Evolutionary conservation across 257 asterid species (phyloP), one percentile per base, ranked within the genome.

Genomic region (Solanum sejunctum): DNA sequence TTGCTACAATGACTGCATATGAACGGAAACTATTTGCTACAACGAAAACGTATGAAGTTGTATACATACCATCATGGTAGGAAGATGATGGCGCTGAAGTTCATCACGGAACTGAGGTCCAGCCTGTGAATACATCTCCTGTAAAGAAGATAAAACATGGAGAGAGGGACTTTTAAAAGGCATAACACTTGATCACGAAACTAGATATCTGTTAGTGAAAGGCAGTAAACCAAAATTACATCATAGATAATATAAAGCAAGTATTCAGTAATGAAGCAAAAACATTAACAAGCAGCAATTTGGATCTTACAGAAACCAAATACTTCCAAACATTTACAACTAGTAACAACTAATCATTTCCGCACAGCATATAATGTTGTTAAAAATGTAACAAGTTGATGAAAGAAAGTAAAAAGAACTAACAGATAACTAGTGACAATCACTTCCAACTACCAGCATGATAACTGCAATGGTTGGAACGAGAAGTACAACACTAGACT

Each of bases 61-160:
- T 16, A 70, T 26, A 79, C 83, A 86, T 95, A 97, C 98, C 99
- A 94, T 89, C 85, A 94, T 41, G 20, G 92, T 83, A 41, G 99
- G 95, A 86, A 95, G 92, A 88, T 89, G 91, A 84, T 95, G 93
- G 84, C 98, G 94, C 85, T 94, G 95, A 90, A 97, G 95, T 88
- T 97, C 99, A 86, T 97, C 98, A 67, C 92, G 94, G 83, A 97
- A 95, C 87, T 97, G 99, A 84, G 98, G 91, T 87, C 98, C 99
- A 83, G 91, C 95, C 85, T 93, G 98, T 81, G 94, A 86, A 88
- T 92, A 95, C 99, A 97, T 95, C 91, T 94, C 98, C 99, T 97
- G 94, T 69, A 86, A 88, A 80, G 78, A 66, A 71, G 51, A 77
- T 55, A 28, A 32, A 43, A 28, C 12, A 26, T 11, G 43, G 20